Percentiles rank a stretch among this genome's conserved stretches.
Evolutionary conservation across 139 green algal species (phyloP).

Genomic region (Pleodorina starrii): DNA sequence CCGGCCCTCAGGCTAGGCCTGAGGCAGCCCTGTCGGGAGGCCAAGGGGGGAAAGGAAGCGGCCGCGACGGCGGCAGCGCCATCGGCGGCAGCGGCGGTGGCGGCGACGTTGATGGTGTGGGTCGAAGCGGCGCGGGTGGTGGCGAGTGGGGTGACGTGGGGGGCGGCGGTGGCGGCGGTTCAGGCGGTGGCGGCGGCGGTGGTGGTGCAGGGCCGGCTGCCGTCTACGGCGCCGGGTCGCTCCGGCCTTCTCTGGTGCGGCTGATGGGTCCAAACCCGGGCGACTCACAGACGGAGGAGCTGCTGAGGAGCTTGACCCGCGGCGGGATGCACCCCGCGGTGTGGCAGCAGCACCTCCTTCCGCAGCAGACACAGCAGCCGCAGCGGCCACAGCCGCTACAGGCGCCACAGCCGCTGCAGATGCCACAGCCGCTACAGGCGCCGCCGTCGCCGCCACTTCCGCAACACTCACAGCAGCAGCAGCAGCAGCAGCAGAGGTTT

Average conservation of each 20-base stretch:
- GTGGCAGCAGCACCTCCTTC: neutral
- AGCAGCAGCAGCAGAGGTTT: neutral
- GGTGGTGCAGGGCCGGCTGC: neutral
- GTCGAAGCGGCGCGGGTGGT: neutral
- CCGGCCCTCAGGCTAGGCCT: too few relatives aligned
- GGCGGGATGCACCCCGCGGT: slow-evolving; percentile 14
- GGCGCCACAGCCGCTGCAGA: neutral
- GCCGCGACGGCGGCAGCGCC: too few relatives aligned
- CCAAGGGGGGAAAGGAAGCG: too few relatives aligned
- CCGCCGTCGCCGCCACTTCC: neutral
- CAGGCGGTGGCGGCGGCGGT: too few relatives aligned
- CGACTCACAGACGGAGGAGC: neutral
- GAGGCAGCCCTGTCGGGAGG: too few relatives aligned
- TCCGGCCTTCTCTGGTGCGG: too few relatives aligned
- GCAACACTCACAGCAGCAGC: neutral
- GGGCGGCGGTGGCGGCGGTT: too few relatives aligned
- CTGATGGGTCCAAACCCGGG: slow-evolving; percentile 7
- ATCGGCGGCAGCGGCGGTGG: too few relatives aligned
- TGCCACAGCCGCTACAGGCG: neutral
- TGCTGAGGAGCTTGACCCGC: slow-evolving; percentile 5
- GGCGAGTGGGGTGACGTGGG: neutral
- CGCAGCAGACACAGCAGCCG: neutral
- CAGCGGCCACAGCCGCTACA: neutral
- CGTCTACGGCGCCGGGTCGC: neutral
- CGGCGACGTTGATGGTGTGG: neutral